Percentiles rank a stretch among this genome's conserved stretches.
phyloP scores from a whole-genome alignment of 768 basidiomycete genomes.

The Stropharia rugosoannulata region DNA sequence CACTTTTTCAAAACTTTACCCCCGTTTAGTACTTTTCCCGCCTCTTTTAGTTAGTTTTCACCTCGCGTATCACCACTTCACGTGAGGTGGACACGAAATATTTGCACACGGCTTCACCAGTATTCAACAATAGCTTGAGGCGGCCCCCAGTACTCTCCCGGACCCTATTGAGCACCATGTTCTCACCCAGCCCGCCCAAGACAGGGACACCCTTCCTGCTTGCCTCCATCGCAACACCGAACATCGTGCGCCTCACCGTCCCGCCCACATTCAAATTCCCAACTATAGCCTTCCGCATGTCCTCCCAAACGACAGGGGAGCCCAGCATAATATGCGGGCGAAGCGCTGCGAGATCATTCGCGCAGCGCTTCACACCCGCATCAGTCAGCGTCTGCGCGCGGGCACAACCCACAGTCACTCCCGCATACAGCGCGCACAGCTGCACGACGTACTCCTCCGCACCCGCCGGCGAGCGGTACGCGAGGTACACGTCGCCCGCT shows the following conservation, averaged over 20 bases:
- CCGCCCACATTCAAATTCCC: conserved; percentile 65
- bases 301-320: conserved; percentile 90
- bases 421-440: conserved; percentile 59
- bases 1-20: no score
- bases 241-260: conserved; percentile 58
- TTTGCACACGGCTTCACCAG: conserved; percentile 76
- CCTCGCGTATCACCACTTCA: no score
- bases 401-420: conserved; percentile 77
- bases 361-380: conserved; percentile 65
- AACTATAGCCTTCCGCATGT: conserved; percentile 87
- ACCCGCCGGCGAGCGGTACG: conserved; percentile 85
- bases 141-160: conserved; percentile 76
- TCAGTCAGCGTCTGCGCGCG: conserved; percentile 89
- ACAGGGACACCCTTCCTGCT: conserved; percentile 65
- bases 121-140: conserved; percentile 67
- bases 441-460: conserved; percentile 91
- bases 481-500: conserved; percentile 61
- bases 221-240: conserved; percentile 64
- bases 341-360: conserved; percentile 77
- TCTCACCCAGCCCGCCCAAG: conserved; percentile 59
- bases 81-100: no score
- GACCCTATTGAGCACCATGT: conserved; percentile 66
- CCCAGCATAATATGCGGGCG: conserved; percentile 80
- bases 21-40: no score
- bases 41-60: no score